phyloP scores from a whole-genome alignment of 78 protist genomes.

The Dictyostelium discoideum region dicty_2.7 NC_007091.3:2804501-2805000 shows the following conservation, averaged over 20 bases:
- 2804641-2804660: slow-evolving; percentile 91
- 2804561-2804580: slow-evolving; percentile 80
- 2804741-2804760: slow-evolving; percentile 66
- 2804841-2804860: slow-evolving; percentile 83
- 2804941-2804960: slow-evolving; percentile 56
- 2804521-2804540: slow-evolving; percentile 83
- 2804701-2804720: slow-evolving; percentile 50
- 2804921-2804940: slow-evolving; percentile 76
- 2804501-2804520: slow-evolving; percentile 18
- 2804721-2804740: slow-evolving; percentile 63
- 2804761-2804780: slow-evolving; percentile 86
- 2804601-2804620: slow-evolving; percentile 55
- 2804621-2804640: slow-evolving; percentile 74
- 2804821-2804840: slow-evolving; percentile 64
- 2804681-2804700: slow-evolving; percentile 75
- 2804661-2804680: slow-evolving; percentile 85
- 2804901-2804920: slow-evolving; percentile 76
- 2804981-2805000: too few species aligned
- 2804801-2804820: slow-evolving; percentile 68
- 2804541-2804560: slow-evolving; percentile 79
- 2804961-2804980: too few species aligned
- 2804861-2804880: slow-evolving; percentile 67
- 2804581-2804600: slow-evolving; percentile 44
- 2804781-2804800: slow-evolving; percentile 88
- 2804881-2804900: slow-evolving; percentile 44